Evolutionary conservation across 495 filamentous ascomycete genomes (phyloP), one percentile per base, ranked within the genome.

Genomic region (Bathelium albidoporum): DNA sequence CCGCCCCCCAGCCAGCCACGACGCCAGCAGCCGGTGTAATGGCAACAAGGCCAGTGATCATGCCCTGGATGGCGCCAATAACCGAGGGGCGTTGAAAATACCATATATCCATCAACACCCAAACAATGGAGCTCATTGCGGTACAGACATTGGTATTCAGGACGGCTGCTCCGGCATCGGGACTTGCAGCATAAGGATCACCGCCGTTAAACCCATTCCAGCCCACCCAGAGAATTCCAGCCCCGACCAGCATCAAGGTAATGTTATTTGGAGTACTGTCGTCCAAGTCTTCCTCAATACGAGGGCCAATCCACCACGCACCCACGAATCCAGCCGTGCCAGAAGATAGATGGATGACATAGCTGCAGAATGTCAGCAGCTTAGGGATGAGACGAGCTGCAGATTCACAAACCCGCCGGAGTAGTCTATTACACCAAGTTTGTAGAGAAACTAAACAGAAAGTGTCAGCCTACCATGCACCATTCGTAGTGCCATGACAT

Each of bases 191-290:
- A 64, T 82, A 83, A 14, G 81, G 81, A 68, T 83, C 81, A 65
- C 81, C 81, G 41, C 81, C 81, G 62, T 83, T 82, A 75, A 83
- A 83, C 31, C 81, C 81, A 72, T 82, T 82, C 81, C 81, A 83
- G 68, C 81, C 80, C 31, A 80, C 74, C 81, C 81, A 83, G n/a
- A 83, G 75, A 44, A 83, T 80, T 28, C 81, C 81, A 2, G 81
- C 81, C 29, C 81, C 81, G 29, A 80, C 73, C 32, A 83, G 64
- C 68, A 81, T 76, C 28, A 78, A 71, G 14, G 78, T 63, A 58
- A 82, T 74, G 66, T 82, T 83, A 73, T 82, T 81, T 1, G 81
- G 81, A 26, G 70, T 73, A 64, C 76, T 77, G 61, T 78, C 77
- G 32, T 82, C 79, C 22, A 76, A 75, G 67, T 83, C 81, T 14